Conservation (phyloP, 495 filamentous ascomycete genomes). For the Podospora didyma region DNA sequence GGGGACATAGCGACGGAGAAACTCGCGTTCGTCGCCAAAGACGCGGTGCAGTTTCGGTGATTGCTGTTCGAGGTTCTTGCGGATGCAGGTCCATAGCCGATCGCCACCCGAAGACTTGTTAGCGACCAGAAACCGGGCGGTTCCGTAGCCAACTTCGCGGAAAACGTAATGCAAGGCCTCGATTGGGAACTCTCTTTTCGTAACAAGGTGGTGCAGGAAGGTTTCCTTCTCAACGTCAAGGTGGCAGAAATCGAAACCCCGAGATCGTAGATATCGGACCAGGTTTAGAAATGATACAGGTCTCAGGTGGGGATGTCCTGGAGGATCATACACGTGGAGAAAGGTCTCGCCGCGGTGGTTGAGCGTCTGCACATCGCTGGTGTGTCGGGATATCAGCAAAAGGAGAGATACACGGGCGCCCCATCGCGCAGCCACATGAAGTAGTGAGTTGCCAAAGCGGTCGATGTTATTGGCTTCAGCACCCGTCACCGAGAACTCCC, state of each 20-base stretch:
- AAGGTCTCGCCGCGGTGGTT: constrained; percentile 33
- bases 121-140: constrained; percentile 30
- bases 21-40: constrained; percentile 31
- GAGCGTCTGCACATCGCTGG: constrained; percentile 23
- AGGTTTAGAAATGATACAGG: constrained; percentile 30
- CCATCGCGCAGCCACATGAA: constrained; percentile 30
- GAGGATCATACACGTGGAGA: constrained; percentile 29
- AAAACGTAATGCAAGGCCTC: constrained; percentile 28
- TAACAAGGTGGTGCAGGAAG: constrained; percentile 26
- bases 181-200: constrained; percentile 26
- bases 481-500: constrained; percentile 25
- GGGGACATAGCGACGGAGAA: constrained; percentile 30
- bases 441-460: constrained; percentile 29
- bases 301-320: constrained; percentile 20
- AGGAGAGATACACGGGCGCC: constrained; percentile 29
- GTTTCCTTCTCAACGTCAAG: constrained; percentile 27
- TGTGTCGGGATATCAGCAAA: constrained; percentile 26
- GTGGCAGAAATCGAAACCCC: constrained; percentile 32
- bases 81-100: constrained; percentile 28
- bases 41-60: constrained; percentile 30
- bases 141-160: constrained; percentile 27
- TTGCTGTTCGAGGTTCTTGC: constrained; percentile 22
- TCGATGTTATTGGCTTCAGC: constrained; percentile 28
- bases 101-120: constrained; percentile 25
- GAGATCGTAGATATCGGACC: constrained; percentile 22